Base-by-base conservation (phyloP, 768 basidiomycete genomes). In the Leccinum imitatum region DNA sequence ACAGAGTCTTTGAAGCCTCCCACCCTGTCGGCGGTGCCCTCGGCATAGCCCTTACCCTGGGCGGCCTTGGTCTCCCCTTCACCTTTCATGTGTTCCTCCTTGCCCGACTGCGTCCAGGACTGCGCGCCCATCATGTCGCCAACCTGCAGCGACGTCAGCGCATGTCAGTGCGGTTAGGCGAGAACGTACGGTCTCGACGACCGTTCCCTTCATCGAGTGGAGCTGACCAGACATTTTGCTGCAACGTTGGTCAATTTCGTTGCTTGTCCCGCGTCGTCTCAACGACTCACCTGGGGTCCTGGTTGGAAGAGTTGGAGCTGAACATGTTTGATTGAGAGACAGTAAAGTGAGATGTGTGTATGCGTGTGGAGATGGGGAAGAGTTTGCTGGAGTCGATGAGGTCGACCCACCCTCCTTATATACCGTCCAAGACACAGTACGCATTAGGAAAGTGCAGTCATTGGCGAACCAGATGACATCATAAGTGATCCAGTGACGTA, bases 1-100 rank as follows among this genome's bases (percentile, higher is more conserved):
- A 86, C 71, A 47, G 81, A 67, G 56, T 86, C 84, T 59, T 81
- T 80, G 70, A 83, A 82, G 44, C 85, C 84, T 3, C 63, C 69
- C 8, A 78, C 35, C 57, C 76, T 77, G 59, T 86, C 84, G 14
- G 67, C 8, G 1, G 71, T 69, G 23, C 84, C 84, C 54, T 85
- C 78, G 5, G 69, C 77, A 61, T 79, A 86, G n/a, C 76, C 79
- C 67, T 86, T 75, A 19, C 77, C 76, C 59, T 80, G 78, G 3
- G 81, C 80, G 17, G 77, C 75, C 51, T 77, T 78, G 67, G 78
- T 75, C 70, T 82, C 78, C 54, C 69, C 69, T 71, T 83, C 79
- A 58, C 82, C 83, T 65, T 76, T 67, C 15, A 69, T 68, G 59
- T 84, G 83, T 64, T 84, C 84, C 50, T 85, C 68, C 53, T 78